Evolutionary conservation across 495 filamentous ascomycete species (phyloP).

Genomic region (Aspergillus homomorphus): DNA sequence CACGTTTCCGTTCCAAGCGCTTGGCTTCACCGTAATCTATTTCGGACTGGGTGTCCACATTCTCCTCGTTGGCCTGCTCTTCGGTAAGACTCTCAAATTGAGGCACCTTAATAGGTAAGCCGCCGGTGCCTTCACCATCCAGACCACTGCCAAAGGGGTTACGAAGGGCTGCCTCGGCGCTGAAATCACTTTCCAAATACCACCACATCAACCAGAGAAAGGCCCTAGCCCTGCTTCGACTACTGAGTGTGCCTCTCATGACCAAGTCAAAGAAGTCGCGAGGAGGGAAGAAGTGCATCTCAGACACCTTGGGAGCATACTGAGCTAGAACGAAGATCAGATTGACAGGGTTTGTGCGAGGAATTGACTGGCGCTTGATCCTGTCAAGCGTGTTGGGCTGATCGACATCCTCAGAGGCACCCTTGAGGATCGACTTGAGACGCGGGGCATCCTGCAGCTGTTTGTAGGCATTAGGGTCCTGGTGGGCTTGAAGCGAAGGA

Average conservation of each 20-base stretch:
- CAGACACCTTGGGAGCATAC: slow-evolving; percentile 86
- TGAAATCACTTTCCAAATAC: slow-evolving; percentile 96
- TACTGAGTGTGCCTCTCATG: slow-evolving; percentile 82
- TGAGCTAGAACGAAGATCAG: slow-evolving; percentile 93
- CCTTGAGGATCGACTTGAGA: slow-evolving; percentile 95
- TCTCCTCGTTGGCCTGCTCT: slow-evolving; percentile 76
- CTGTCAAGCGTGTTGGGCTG: slow-evolving; percentile 85
- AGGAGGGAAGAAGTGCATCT: slow-evolving; percentile 80
- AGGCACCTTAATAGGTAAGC: slow-evolving; percentile 76
- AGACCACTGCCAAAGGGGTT: slow-evolving; percentile 87
- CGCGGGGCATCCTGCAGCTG: slow-evolving; percentile 95
- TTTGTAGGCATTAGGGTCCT: slow-evolving; percentile 95
- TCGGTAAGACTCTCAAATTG: slow-evolving; percentile 70
- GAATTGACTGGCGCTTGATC: slow-evolving; percentile 62
- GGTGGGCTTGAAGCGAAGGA: slow-evolving; percentile 88
- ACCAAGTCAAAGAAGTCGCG: slow-evolving; percentile 95
- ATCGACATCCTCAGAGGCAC: slow-evolving; percentile 86
- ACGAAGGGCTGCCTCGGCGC: slow-evolving; percentile 70
- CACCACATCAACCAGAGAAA: slow-evolving; percentile 99
- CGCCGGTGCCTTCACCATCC: slow-evolving; percentile 58
- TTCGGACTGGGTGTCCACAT: slow-evolving; percentile 86
- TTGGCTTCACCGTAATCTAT: slow-evolving; percentile 82
- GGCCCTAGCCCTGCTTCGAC: slow-evolving; percentile 76
- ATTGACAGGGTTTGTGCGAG: slow-evolving; percentile 95
- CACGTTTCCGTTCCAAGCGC: slow-evolving; percentile 75